Evolutionary conservation across 2,329 filamentous ascomycete species (phyloP).

Genomic region (Trichoderma brevicompactum): DNA sequence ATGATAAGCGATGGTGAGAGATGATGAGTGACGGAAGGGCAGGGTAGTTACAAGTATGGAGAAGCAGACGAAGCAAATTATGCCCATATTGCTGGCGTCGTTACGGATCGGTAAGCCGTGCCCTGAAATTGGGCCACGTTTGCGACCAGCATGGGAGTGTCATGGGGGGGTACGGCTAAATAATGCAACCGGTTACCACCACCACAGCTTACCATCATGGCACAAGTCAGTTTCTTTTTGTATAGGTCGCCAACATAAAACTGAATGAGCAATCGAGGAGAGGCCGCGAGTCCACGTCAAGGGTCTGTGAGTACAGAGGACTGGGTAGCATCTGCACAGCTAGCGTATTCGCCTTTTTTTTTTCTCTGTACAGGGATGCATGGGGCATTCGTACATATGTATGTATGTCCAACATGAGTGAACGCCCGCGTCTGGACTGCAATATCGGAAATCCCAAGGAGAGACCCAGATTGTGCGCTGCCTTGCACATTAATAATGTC

Average conservation of each 20-base stretch:
- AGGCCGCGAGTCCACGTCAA: background rate
- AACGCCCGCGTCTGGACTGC: conserved; percentile 6
- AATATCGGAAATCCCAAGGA: background rate
- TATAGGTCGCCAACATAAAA: background rate
- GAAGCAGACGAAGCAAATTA: background rate
- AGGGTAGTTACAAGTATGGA: conserved; percentile 6
- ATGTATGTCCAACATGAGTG: conserved; percentile 26
- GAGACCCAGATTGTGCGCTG: background rate
- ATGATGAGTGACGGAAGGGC: background rate
- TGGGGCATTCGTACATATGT: conserved; percentile 24
- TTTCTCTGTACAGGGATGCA: background rate
- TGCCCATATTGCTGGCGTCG: no score
- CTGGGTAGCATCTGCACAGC: background rate
- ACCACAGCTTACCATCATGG: no score
- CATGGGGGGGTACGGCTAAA: no score
- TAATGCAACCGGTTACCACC: no score
- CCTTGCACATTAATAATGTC: background rate
- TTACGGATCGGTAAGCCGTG: no score
- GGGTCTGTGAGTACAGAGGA: background rate
- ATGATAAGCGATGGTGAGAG: conserved; percentile 23
- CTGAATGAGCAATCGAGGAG: background rate
- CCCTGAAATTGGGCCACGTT: no score
- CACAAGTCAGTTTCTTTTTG: no score
- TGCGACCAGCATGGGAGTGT: no score
- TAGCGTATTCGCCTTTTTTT: background rate